phyloP scores from a whole-genome alignment of 2,329 filamentous ascomycete species.

The Aspergillus tanneri region DNA sequence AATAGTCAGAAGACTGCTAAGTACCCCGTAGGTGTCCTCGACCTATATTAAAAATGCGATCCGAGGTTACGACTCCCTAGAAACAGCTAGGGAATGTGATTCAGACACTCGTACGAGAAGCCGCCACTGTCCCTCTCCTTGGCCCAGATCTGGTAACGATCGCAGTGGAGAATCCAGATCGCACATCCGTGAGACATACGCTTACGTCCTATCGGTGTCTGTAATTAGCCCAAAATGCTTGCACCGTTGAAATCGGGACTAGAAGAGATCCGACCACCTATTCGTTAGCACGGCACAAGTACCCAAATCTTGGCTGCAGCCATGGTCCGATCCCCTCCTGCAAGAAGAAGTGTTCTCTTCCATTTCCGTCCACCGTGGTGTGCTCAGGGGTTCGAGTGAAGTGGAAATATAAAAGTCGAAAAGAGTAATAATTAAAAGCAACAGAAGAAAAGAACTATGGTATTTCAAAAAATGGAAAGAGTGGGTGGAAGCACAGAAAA shows the following conservation, averaged over 20 bases:
- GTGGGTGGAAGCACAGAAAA: no score
- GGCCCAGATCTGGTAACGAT: constrained; percentile 26
- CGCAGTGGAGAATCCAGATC: constrained; percentile 23
- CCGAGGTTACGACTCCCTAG: neutral
- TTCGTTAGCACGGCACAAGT: constrained; percentile 12
- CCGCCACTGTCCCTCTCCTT: constrained; percentile 10
- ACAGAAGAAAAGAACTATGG: constrained; percentile 1
- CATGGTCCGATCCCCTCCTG: constrained; percentile 21
- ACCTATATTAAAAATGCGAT: neutral
- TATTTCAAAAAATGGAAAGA: constrained; percentile 7
- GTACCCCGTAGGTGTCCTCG: no score
- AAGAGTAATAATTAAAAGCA: neutral
- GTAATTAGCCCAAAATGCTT: constrained; percentile 15
- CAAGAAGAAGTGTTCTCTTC: constrained; percentile 13
- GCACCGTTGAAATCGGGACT: constrained; percentile 22
- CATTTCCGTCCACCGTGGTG: neutral
- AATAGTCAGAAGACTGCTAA: no score
- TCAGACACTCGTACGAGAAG: neutral
- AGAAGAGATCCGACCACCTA: constrained; percentile 21
- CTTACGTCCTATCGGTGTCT: constrained; percentile 11
- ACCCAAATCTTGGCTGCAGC: constrained; percentile 17
- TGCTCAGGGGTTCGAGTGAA: neutral
- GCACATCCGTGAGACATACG: constrained; percentile 16
- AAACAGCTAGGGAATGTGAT: neutral
- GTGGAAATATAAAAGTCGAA: neutral